Base-by-base conservation (phyloP, 1,139 yeast genomes). In the Kodamaea arcana region DNA sequence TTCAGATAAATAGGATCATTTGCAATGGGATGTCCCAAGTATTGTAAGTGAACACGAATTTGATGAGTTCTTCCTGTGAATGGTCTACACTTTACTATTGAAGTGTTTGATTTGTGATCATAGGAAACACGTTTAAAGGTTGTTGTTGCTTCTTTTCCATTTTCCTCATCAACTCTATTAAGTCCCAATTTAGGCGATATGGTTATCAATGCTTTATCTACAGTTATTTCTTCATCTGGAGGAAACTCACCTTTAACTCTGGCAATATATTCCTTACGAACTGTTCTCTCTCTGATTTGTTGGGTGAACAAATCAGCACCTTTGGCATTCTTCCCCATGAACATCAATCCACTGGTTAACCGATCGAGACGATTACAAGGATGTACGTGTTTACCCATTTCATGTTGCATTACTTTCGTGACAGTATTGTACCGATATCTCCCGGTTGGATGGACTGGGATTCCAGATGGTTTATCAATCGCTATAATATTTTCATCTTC, bases 371-470 rank as follows among this genome's bases (percentile, higher is more conserved):
- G 69, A 53, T 92, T 92, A 54, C 97, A 88, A 0, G 98, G 95
- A 53, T 87, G 94, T 0, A 80, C 92, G 2, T 64, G 60, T 30
- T 69, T 65, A 0, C 82, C 82, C 35, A 66, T 54, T 42, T 87
- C 90, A 37, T 76, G 78, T 52, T 83, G 80, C 43, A 90, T 60
- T 14, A 87, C 78, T 55, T 83, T 85, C n/a, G 94, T 86, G 12
- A 90, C 77, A 1, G 96, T 79, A 54, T 92, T 92, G 60, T 77
- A 87, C 40, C 95, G 67, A 60, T 81, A 92, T 39, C 97, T 66
- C 0, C 98, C 99, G 0, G 97, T 84, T 1, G 99, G 98, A 56
- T 92, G 98, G 1, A 83, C 97, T 0, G 99, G 97, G 3, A 92
- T 76, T 0, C 98, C 97, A 3, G 94, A 76, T 0, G 99, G 98